Evolutionary conservation across 2,329 filamentous ascomycete genomes (phyloP).

Genomic region (Exophiala xenobiotica): DNA sequence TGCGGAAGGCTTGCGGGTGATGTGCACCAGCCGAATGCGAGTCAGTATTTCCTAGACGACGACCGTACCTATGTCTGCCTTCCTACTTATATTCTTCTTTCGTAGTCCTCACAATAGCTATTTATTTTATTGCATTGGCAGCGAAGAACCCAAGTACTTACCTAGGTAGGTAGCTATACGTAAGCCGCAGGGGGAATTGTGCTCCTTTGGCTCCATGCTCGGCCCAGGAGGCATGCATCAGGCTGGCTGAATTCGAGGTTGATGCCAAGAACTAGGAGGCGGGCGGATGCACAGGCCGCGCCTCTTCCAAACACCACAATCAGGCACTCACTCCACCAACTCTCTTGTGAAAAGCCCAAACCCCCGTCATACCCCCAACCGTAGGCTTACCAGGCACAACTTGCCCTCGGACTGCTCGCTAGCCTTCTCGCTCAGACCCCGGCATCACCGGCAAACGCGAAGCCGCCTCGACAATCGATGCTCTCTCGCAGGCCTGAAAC

Average conservation of each 20-base stretch:
- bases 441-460: background rate
- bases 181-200: no score
- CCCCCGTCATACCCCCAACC: background rate
- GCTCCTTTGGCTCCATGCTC: no score
- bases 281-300: background rate
- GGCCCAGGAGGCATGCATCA: no score
- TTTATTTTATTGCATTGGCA: no score
- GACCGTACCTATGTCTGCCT: no score
- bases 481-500: background rate
- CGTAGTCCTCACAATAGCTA: no score
- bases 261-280: background rate
- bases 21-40: background rate
- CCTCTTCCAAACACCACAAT: no score
- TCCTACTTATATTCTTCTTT: no score
- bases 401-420: background rate
- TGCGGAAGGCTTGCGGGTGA: background rate
- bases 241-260: background rate
- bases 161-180: no score
- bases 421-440: background rate
- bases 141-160: no score
- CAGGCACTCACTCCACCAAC: background rate
- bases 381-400: background rate
- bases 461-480: background rate
- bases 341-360: no score
- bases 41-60: no score